These are phyloP conservation scores for Colletotrichum phormii DNA, from an alignment of 2,329 filamentous ascomycete genomes.

Conservation along the genomic window DNA sequence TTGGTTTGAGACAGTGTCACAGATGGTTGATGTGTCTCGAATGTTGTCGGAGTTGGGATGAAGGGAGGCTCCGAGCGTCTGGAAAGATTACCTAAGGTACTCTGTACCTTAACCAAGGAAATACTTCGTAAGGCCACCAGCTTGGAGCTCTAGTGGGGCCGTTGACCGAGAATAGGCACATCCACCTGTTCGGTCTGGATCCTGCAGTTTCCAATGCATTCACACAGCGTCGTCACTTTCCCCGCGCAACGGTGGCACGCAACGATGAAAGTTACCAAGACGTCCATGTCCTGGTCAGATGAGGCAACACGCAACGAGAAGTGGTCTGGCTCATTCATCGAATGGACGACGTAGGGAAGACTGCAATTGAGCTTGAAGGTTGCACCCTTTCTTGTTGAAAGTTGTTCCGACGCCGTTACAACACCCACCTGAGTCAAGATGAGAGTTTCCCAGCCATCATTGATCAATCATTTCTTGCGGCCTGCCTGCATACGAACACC, in stretches of 20 bases:
- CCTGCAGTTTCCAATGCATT: not conserved
- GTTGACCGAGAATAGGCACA: not conserved
- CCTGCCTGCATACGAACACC: not conserved
- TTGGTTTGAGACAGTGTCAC: constrained; percentile 35
- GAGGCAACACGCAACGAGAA: not conserved
- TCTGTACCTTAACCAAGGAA: too few relatives aligned
- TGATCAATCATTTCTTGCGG: not conserved
- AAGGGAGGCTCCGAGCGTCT: constrained; percentile 33
- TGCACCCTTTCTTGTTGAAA: not conserved
- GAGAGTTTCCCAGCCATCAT: not conserved
- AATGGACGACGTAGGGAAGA: not conserved
- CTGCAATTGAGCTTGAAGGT: not conserved
- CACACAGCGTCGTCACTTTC: not conserved
- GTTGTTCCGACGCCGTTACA: not conserved
- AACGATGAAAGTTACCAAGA: not conserved
- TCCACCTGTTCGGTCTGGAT: not conserved
- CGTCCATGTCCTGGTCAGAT: not conserved
- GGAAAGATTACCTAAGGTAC: constrained; percentile 32
- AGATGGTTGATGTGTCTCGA: constrained; percentile 34
- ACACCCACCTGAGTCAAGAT: not conserved
- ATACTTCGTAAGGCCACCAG: not conserved
- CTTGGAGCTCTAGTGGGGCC: not conserved
- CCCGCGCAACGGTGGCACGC: not conserved
- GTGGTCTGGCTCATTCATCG: not conserved
- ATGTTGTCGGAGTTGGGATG: constrained; percentile 32